Evolutionary conservation across 441 rosid genomes (phyloP).

Genomic region (Geranium incanum): DNA sequence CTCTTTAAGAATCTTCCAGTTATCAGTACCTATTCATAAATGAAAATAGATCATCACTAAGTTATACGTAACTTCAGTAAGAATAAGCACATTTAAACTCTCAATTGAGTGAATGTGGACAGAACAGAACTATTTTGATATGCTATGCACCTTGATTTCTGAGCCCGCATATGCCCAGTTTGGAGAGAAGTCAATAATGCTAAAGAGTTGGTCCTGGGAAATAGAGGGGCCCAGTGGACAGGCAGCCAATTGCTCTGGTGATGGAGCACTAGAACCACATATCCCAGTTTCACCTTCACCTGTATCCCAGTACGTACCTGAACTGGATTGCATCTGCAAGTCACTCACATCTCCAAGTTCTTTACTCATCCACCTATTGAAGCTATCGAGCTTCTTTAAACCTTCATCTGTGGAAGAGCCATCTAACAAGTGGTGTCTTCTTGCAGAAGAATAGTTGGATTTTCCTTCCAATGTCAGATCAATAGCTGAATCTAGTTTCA

Average conservation of each 20-base stretch:
- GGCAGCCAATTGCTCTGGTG: slow-evolving; percentile 50
- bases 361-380: slow-evolving; percentile 85
- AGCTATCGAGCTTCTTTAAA: slow-evolving; percentile 84
- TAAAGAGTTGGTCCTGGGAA: slow-evolving; percentile 68
- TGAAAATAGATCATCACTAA: slow-evolving; percentile 17
- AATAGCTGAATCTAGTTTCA: slow-evolving; percentile 29
- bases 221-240: slow-evolving; percentile 57
- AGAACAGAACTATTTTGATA: neutral
- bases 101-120: slow-evolving; percentile 5
- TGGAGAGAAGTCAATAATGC: slow-evolving; percentile 71
- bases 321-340: slow-evolving; percentile 43
- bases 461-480: slow-evolving; percentile 39
- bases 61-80: slow-evolving; percentile 8
- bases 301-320: slow-evolving; percentile 55
- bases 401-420: slow-evolving; percentile 46
- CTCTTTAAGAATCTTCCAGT: slow-evolving; percentile 66
- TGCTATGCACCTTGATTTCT: slow-evolving; percentile 46
- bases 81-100: slow-evolving; percentile 2
- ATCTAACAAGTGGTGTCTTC: slow-evolving; percentile 43
- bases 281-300: slow-evolving; percentile 52
- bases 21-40: slow-evolving; percentile 48
- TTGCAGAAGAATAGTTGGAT: slow-evolving; percentile 34
- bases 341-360: slow-evolving; percentile 84
- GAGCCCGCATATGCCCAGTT: slow-evolving; percentile 56
- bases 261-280: slow-evolving; percentile 35